Base-by-base conservation (phyloP, 2,329 filamentous ascomycete species). In the Westerdykella ornata region DNA sequence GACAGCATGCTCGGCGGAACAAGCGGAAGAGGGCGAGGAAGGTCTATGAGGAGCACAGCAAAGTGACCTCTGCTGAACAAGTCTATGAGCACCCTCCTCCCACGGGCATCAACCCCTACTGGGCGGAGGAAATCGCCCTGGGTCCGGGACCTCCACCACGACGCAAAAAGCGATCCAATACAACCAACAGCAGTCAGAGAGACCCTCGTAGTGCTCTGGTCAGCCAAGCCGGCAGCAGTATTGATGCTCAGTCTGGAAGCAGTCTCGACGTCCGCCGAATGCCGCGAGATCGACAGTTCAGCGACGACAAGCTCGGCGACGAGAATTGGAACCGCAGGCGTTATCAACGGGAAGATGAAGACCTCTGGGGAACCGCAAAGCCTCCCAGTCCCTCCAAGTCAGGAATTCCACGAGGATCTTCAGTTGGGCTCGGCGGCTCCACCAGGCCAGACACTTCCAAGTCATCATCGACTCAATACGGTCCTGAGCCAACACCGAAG, bases 311-410 rank as follows among this genome's bases (percentile, higher is more conserved):
- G 9, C 42, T 58, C 19, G 53, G 60, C 44, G 67, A 68, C 44
- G 64, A 66, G 42, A 82, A 81, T 36, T 88, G 84, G 84, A 90
- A 92, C 57, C 75, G 75, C 54, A 81, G 80, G 63, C 78, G 84
- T 46, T 89, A 94, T 62, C 86, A 95, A 63, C 75, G 88, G 40
- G 86, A 92, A 61, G 88, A 95, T 51, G 89, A 96, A 66, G 81
- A 85, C 49, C 73, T 94, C 5, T 94, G 87, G 85, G 87, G 87
- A 14, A 47, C 55, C 13, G 46, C 51, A 19, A 54, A 51, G 17
- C 12, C 11, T n/a, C 8, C 26, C 31, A 43, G 49, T 8, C 55
- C 50, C 6, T 14, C n/a, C 8, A 17, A 13, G 5, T 2, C 30
- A 33, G n/a, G 2, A 17, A 13, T 33, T 2, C 42, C 34, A 22